Conservation (phyloP, 2,329 filamentous ascomycete genomes). For the Pseudogymnoascus sp. region DNA sequence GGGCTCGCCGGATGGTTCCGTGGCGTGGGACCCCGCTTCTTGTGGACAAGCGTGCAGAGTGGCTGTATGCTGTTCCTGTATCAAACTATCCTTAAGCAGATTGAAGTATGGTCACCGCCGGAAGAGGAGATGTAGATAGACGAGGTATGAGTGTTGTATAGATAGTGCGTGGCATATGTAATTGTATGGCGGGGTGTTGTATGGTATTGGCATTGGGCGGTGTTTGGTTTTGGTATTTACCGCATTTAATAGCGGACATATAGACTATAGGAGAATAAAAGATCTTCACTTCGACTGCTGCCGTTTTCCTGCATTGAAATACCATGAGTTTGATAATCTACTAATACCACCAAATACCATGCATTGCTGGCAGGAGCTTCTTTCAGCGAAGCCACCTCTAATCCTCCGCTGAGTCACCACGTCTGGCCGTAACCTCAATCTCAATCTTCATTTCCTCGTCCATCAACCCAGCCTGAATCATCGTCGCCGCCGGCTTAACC, state of each 20-base stretch:
- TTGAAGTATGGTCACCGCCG: conserved; percentile 43
- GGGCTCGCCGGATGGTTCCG: conserved; percentile 87
- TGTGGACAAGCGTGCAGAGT: conserved; percentile 97
- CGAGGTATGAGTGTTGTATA: conserved; percentile 1
- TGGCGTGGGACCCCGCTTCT: conserved; percentile 81
- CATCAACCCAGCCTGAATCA: conserved; percentile 44
- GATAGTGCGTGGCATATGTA: conserved; percentile 2
- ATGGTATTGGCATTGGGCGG: conserved; percentile 7
- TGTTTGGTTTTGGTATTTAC: conserved; percentile 4
- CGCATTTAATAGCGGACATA: conserved; percentile 3
- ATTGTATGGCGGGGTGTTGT: conserved; percentile 6
- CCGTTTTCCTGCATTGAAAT: background rate
- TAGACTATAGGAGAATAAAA: conserved; percentile 7
- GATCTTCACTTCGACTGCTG: background rate
- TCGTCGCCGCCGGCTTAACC: conserved; percentile 44
- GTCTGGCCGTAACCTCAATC: conserved; percentile 21
- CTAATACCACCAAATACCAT: background rate
- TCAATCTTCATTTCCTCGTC: conserved; percentile 38
- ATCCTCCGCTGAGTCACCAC: conserved; percentile 1
- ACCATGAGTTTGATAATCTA: no score
- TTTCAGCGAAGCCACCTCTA: background rate
- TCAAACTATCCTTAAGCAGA: conserved; percentile 71
- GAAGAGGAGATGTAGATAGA: conserved; percentile 9
- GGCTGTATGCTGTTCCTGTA: conserved; percentile 96
- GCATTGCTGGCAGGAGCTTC: background rate